phyloP scores from a whole-genome alignment of 805 yeast genomes.

The Myxozyma udenii region DNA sequence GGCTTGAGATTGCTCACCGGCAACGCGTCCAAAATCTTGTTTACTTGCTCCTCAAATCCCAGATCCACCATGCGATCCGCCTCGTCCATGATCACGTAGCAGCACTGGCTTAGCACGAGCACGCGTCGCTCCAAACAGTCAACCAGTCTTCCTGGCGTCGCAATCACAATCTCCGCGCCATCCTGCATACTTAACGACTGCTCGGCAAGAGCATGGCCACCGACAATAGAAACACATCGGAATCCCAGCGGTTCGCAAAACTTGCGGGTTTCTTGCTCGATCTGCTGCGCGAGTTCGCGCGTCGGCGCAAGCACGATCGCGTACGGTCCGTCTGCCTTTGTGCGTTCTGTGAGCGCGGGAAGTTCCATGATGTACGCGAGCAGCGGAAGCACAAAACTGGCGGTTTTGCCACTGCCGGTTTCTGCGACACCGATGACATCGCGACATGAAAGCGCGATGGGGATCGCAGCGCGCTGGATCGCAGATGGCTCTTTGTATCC shows the following conservation, averaged over 20 bases:
- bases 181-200: slow-evolving; percentile 56
- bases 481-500: slow-evolving; percentile 76
- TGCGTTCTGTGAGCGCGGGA: slow-evolving; percentile 47
- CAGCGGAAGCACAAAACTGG: slow-evolving; percentile 76
- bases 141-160: slow-evolving; percentile 89
- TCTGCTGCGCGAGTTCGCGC: slow-evolving; percentile 89
- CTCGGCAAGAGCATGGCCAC: slow-evolving; percentile 83
- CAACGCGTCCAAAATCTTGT: slow-evolving; percentile 54
- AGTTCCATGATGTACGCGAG: slow-evolving; percentile 51
- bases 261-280: slow-evolving; percentile 60
- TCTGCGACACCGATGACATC: slow-evolving; percentile 91
- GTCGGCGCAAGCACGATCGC: slow-evolving; percentile 85
- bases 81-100: slow-evolving; percentile 79
- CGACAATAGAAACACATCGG: slow-evolving; percentile 64
- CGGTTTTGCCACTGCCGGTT: slow-evolving; percentile 94
- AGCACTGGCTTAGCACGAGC: slow-evolving; percentile 57
- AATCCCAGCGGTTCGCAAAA: slow-evolving; percentile 44
- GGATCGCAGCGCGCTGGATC: slow-evolving; percentile 84
- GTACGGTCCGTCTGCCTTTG: slow-evolving; percentile 62
- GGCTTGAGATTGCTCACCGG: slow-evolving; percentile 48
- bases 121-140: slow-evolving; percentile 74
- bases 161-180: slow-evolving; percentile 78
- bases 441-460: slow-evolving; percentile 54
- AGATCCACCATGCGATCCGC: slow-evolving; percentile 94
- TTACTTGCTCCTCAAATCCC: slow-evolving; percentile 84